Percentiles rank a stretch among this genome's conserved stretches.
Evolutionary conservation across 306 rosid genomes (phyloP).

Genomic region (Medicago ruthenica): DNA sequence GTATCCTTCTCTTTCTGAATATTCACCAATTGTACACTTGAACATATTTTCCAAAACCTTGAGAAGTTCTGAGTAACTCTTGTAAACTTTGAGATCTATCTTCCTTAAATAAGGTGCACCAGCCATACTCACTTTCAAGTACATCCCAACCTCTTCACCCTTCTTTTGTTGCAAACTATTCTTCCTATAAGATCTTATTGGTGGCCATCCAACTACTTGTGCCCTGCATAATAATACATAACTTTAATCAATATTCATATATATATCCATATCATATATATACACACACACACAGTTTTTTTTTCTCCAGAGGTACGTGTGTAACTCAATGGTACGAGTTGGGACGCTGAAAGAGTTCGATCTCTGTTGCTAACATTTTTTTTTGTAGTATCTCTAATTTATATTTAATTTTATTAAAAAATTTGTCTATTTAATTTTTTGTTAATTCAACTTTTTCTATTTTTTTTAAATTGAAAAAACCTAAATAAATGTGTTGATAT

Average conservation of each 20-base stretch:
- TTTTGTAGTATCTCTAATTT: too few relatives aligned
- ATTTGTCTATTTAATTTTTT: too few relatives aligned
- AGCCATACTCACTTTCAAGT: conserved; percentile 82
- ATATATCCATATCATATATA: too few relatives aligned
- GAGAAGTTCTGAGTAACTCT: conserved; percentile 70
- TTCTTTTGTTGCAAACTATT: conserved; percentile 60
- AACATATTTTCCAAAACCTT: conserved; percentile 73
- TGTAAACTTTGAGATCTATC: conserved; percentile 73
- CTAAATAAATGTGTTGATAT: neutral
- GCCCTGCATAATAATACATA: conserved; percentile 48
- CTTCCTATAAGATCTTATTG: conserved; percentile 72
- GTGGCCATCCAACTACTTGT: conserved; percentile 97
- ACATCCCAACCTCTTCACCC: conserved; percentile 51
- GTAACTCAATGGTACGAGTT: neutral
- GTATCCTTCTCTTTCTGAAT: conserved; percentile 77
- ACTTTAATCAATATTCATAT: conserved; percentile 9
- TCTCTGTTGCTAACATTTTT: neutral
- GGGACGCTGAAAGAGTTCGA: neutral
- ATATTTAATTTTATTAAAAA: too few relatives aligned
- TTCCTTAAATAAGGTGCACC: conserved; percentile 94
- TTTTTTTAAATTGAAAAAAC: neutral
- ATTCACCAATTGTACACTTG: conserved; percentile 73
- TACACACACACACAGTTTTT: too few relatives aligned
- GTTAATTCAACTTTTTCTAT: neutral
- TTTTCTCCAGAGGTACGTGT: too few relatives aligned